These are phyloP conservation scores for Paraurostyla sp. DNA, from an alignment of 73 alveolate species.

Conservation along the genomic window DNA sequence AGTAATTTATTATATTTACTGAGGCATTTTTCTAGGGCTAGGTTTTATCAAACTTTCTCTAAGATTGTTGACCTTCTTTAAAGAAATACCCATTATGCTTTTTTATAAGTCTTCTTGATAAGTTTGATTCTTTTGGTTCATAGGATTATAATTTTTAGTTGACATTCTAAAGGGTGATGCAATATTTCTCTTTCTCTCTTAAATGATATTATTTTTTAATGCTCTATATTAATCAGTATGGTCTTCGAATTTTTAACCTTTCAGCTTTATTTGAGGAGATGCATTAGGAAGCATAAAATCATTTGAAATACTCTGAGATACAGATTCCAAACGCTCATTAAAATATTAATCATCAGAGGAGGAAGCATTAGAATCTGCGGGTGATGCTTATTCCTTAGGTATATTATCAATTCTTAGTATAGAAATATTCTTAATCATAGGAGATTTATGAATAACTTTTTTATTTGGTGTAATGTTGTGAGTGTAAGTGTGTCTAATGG, in stretches of 20 bases:
- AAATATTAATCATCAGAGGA: slow-evolving; percentile 22
- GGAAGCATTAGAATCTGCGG: neutral
- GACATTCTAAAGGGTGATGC: slow-evolving; percentile 48
- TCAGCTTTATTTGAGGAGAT: neutral
- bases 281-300: neutral
- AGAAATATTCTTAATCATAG: neutral
- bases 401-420: neutral
- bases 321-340: neutral
- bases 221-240: no score
- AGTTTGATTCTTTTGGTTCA: neutral
- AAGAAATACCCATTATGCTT: slow-evolving; percentile 2
- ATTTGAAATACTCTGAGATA: neutral
- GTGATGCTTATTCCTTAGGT: slow-evolving; percentile 4
- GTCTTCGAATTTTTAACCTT: no score
- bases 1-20: neutral
- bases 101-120: slow-evolving; percentile 10
- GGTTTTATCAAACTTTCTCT: slow-evolving; percentile 11
- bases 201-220: neutral
- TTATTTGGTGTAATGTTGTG: neutral
- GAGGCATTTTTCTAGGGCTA: neutral
- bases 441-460: neutral
- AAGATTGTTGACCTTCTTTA: neutral
- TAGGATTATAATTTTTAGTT: neutral
- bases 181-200: neutral
- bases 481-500: no score